phyloP scores from a whole-genome alignment of 495 filamentous ascomycete species.

The Pyrenopolyporus hunteri region DNA sequence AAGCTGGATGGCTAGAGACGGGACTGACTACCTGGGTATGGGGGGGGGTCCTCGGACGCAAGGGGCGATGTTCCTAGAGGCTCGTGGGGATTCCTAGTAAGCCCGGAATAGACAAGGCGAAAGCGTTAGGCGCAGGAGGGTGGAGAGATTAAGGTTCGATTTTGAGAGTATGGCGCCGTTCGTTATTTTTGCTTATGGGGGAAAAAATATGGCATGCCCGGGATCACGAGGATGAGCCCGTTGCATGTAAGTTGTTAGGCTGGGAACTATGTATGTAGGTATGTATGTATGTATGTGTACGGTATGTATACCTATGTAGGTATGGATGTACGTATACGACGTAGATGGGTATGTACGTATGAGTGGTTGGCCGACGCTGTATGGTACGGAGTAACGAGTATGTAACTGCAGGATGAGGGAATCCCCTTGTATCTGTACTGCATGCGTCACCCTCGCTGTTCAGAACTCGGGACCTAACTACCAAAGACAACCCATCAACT shows the following conservation, averaged over 20 bases:
- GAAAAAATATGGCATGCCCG: conserved; percentile 23
- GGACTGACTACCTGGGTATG: too few relatives aligned
- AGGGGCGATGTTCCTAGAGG: conserved; percentile 36
- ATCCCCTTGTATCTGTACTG: conserved; percentile 10
- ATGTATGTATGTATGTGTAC: not conserved
- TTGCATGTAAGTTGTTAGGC: conserved; percentile 1
- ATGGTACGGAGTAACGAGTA: conserved; percentile 20
- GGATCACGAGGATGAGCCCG: conserved; percentile 13
- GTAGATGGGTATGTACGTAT: too few relatives aligned
- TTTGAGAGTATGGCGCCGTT: conserved; percentile 6
- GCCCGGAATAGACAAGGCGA: conserved; percentile 8
- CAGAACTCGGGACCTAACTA: conserved; percentile 10
- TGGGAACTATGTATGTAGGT: conserved; percentile 4
- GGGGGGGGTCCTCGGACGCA: conserved; percentile 13
- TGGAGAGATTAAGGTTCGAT: conserved; percentile 33
- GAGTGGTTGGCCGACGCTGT: too few relatives aligned
- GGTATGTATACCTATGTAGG: conserved; percentile 2
- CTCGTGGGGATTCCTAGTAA: conserved; percentile 24
- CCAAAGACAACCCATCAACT: conserved; percentile 15
- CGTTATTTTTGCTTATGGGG: conserved; percentile 19
- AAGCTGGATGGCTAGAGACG: conserved; percentile 31
- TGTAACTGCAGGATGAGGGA: too few relatives aligned
- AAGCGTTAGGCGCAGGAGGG: conserved; percentile 21
- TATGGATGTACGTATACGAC: too few relatives aligned
- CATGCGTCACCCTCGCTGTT: conserved; percentile 28